phyloP scores from a whole-genome alignment of 1,139 yeast species.

The Yamadazyma diospyri region DNA sequence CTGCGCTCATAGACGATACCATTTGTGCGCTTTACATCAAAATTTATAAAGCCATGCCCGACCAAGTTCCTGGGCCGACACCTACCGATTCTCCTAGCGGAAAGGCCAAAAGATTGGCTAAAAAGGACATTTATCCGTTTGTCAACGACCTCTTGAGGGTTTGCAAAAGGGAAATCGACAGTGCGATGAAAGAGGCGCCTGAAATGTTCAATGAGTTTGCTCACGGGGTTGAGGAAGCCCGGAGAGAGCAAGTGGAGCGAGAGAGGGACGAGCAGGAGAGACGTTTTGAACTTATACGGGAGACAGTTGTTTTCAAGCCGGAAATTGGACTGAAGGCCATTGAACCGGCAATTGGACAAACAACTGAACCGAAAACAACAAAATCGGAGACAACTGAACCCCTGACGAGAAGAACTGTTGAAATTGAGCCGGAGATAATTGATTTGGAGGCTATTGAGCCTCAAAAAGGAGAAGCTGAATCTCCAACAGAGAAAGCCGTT shows the following conservation, averaged over 20 bases:
- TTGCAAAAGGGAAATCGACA: conserved; percentile 30
- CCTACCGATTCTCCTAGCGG: conserved; percentile 29
- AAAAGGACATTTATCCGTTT: conserved; percentile 43
- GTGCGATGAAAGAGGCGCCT: conserved; percentile 27
- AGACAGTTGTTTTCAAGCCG: too few relatives aligned
- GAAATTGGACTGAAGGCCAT: too few relatives aligned
- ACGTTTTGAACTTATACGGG: too few relatives aligned
- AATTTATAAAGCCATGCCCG: conserved; percentile 32
- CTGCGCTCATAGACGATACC: conserved; percentile 74
- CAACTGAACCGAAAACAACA: not conserved
- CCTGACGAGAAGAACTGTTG: too few relatives aligned
- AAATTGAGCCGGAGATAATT: too few relatives aligned
- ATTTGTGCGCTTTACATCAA: conserved; percentile 59
- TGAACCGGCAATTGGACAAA: not conserved
- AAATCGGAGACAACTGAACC: not conserved
- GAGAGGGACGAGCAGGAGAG: not conserved
- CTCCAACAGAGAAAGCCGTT: too few relatives aligned
- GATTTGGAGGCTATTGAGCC: too few relatives aligned
- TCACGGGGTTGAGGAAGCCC: conserved; percentile 3
- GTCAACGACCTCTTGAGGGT: conserved; percentile 33
- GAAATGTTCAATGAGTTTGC: conserved; percentile 31
- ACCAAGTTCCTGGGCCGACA: conserved; percentile 2
- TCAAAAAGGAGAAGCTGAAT: too few relatives aligned
- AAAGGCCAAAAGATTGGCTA: conserved; percentile 38
- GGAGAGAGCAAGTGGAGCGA: not conserved